A percentile compares a stretch with the other conserved stretches of the same genome.
Evolutionary conservation across 2,329 filamentous ascomycete genomes (phyloP).

Genomic region (Lasiodiplodia hormozganensis): DNA sequence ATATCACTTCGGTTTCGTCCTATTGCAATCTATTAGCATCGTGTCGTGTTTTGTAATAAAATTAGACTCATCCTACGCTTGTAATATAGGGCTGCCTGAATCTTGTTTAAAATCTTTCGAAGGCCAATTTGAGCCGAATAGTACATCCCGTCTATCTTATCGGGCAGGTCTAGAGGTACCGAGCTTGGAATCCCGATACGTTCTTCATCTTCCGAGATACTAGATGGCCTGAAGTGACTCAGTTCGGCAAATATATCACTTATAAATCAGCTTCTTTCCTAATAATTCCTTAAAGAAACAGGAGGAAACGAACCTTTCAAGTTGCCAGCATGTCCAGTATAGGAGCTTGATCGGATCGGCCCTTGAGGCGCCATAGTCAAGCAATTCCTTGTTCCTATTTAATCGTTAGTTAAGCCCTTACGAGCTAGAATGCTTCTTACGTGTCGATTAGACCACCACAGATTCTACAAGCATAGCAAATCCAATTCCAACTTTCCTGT

Average conservation of each 20-base stretch:
- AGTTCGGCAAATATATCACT: too few relatives aligned
- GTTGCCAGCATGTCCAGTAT: constrained; percentile 92
- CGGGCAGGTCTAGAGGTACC: constrained; percentile 50
- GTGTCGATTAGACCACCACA: constrained; percentile 77
- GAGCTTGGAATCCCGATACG: constrained; percentile 74
- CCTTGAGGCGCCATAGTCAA: not conserved
- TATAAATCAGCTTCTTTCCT: not conserved
- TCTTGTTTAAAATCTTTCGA: constrained; percentile 62
- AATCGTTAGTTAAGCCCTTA: not conserved
- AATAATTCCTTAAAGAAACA: not conserved
- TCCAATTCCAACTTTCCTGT: constrained; percentile 81
- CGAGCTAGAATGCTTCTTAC: constrained; percentile 52
- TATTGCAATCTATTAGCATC: constrained; percentile 10
- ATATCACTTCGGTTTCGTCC: constrained; percentile 39
- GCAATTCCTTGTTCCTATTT: constrained; percentile 14
- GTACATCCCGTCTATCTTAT: constrained; percentile 58
- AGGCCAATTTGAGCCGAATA: constrained; percentile 69
- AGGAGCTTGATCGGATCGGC: constrained; percentile 61
- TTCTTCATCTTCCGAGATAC: constrained; percentile 63
- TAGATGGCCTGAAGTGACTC: constrained; percentile 79
- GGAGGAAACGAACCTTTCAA: constrained; percentile 72
- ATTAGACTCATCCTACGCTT: constrained; percentile 41
- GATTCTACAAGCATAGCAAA: constrained; percentile 65
- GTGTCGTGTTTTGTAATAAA: constrained; percentile 40
- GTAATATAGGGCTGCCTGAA: constrained; percentile 63